Evolutionary conservation across 2,329 filamentous ascomycete species (phyloP).

Genomic region (Clarireedia homoeocarpa): DNA sequence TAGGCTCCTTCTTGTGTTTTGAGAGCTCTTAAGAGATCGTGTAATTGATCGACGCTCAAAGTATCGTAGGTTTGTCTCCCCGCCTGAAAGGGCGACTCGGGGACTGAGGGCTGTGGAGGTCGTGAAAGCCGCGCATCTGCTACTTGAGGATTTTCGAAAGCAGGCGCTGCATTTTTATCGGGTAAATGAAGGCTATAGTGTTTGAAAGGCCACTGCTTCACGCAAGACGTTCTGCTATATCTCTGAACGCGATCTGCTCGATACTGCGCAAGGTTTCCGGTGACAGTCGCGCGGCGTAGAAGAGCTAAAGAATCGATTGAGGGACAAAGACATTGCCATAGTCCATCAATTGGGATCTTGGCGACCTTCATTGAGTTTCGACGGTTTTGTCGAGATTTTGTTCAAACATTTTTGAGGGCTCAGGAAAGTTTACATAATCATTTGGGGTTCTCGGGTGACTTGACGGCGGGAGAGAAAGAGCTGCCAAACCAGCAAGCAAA

Average conservation of each 20-base stretch:
- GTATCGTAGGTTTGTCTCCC: not conserved
- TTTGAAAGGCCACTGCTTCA: too few species aligned
- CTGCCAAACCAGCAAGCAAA: too few species aligned
- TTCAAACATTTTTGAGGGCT: not conserved
- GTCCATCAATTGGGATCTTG: constrained; percentile 42
- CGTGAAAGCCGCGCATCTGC: not conserved
- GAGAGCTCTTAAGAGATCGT: constrained; percentile 39
- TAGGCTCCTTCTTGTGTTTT: constrained; percentile 33
- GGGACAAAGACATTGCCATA: constrained; percentile 58
- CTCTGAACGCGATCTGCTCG: too few species aligned
- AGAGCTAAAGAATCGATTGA: constrained; percentile 34
- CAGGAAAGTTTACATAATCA: not conserved
- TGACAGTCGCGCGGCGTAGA: not conserved
- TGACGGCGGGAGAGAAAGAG: too few species aligned
- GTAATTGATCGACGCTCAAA: constrained; percentile 30
- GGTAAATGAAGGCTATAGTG: not conserved
- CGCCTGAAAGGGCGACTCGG: not conserved
- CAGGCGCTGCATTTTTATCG: not conserved
- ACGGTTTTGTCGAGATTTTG: not conserved
- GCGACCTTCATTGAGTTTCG: constrained; percentile 28
- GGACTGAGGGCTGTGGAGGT: too few species aligned
- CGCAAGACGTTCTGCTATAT: too few species aligned
- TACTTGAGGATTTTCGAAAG: not conserved
- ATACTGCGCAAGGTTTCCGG: too few species aligned
- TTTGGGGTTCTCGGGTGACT: not conserved